Conservation (phyloP, 805 yeast species). For the Yamadazyma laniorum region DNA sequence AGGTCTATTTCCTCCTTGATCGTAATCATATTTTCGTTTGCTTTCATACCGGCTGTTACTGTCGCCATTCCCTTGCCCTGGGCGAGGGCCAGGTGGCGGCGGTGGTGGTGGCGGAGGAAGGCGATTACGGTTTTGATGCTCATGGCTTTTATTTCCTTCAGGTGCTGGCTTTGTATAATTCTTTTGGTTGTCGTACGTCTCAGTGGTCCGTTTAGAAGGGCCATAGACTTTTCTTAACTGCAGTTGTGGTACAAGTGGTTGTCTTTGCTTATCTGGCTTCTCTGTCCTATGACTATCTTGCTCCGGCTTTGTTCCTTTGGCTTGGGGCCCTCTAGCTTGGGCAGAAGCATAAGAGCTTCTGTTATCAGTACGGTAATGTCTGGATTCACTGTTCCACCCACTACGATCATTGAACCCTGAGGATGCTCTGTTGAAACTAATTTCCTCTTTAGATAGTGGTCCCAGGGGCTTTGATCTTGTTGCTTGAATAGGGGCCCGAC, state of each 20-base stretch:
- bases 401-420: not conserved
- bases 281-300: no score
- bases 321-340: no score
- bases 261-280: conserved; percentile 1
- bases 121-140: no score
- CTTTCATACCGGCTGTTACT: conserved; percentile 16
- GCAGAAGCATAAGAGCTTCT: not conserved
- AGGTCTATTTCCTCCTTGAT: conserved; percentile 15
- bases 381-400: not conserved
- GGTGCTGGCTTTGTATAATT: conserved; percentile 1
- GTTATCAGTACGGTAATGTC: not conserved
- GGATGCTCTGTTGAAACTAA: no score
- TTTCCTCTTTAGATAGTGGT: no score
- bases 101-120: conserved; percentile 31
- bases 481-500: no score
- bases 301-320: no score
- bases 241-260: conserved; percentile 10
- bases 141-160: not conserved
- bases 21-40: conserved; percentile 26
- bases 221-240: conserved; percentile 4
- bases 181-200: conserved; percentile 1
- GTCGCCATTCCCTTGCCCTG: conserved; percentile 11
- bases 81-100: conserved; percentile 12
- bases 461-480: no score
- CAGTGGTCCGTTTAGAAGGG: not conserved